These are phyloP conservation scores for Peltaster fructicola DNA, from an alignment of 2,329 filamentous ascomycete species.

Conservation along the genomic window DNA sequence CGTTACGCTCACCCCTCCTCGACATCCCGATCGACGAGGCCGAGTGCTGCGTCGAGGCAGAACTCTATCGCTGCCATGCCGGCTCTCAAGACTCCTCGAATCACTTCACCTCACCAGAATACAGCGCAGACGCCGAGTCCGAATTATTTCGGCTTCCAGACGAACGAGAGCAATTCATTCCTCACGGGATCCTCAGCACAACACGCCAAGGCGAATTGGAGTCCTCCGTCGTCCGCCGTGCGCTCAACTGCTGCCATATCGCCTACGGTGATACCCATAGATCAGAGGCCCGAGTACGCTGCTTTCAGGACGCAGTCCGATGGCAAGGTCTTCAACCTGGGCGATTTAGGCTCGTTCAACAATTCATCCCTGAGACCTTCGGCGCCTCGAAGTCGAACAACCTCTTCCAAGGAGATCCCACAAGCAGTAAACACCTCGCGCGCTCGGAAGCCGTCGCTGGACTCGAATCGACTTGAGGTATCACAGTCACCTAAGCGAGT, in stretches of 20 bases:
- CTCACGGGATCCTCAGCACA: constrained; percentile 19
- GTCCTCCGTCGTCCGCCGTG: constrained; percentile 51
- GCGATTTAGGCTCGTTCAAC: constrained; percentile 24
- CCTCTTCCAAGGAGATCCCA: constrained; percentile 1
- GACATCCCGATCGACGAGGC: too few relatives aligned
- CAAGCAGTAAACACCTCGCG: constrained; percentile 3
- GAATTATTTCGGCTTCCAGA: constrained; percentile 71
- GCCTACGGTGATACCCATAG: constrained; percentile 51
- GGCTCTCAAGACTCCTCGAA: too few relatives aligned
- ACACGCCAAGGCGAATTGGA: constrained; percentile 56
- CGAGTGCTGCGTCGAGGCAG: too few relatives aligned
- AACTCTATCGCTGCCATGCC: too few relatives aligned
- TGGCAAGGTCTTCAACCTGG: constrained; percentile 29
- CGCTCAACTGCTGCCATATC: constrained; percentile 51
- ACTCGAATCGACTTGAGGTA: constrained; percentile 12
- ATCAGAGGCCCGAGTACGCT: constrained; percentile 68
- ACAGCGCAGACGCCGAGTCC: constrained; percentile 37
- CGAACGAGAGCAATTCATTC: constrained; percentile 44
- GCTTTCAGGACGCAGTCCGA: constrained; percentile 56
- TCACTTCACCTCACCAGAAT: constrained; percentile 7
- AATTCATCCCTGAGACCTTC: neutral
- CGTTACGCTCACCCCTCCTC: too few relatives aligned
- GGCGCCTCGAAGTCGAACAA: neutral
- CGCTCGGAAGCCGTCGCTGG: constrained; percentile 21
- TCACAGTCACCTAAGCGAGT: constrained; percentile 30